A percentile compares a stretch with the other conserved stretches of the same genome.
Evolutionary conservation across 2,329 filamentous ascomycete species (phyloP).

Genomic region (Lachnellula arida): DNA sequence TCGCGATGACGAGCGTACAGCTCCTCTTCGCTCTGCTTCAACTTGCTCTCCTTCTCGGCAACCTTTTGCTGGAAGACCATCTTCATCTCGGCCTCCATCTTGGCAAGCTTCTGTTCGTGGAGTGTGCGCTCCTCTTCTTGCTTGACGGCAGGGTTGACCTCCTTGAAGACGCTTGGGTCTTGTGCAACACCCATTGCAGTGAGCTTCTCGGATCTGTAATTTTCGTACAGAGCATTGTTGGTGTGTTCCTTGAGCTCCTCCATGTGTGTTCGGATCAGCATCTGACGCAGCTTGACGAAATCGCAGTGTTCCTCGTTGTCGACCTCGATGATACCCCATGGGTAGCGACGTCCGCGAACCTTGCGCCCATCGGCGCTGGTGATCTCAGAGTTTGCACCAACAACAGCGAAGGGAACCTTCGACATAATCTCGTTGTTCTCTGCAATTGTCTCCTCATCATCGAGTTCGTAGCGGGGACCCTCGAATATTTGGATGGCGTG

Average conservation of each 20-base stretch:
- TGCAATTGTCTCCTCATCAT: constrained; percentile 98
- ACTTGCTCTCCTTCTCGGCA: constrained; percentile 97
- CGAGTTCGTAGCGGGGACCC: constrained; percentile 94
- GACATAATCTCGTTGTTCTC: constrained; percentile 99
- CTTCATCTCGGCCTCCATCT: constrained; percentile 99
- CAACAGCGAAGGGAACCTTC: constrained; percentile 97
- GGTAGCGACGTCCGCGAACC: constrained; percentile 92
- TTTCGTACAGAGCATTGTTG: constrained; percentile 98
- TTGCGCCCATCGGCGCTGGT: constrained; percentile 87
- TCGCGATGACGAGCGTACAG: constrained; percentile 95
- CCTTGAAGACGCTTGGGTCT: constrained; percentile 99
- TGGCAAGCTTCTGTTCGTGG: constrained; percentile 99
- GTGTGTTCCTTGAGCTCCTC: constrained; percentile 99
- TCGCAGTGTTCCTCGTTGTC: constrained; percentile 99
- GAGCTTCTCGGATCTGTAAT: constrained; percentile 99
- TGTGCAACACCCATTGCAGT: constrained; percentile 97
- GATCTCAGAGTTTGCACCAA: constrained; percentile 94
- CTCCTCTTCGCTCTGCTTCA: constrained; percentile 99
- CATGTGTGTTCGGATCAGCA: constrained; percentile 99
- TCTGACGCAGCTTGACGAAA: constrained; percentile 99
- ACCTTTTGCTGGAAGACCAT: constrained; percentile 99
- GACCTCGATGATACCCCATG: constrained; percentile 98
- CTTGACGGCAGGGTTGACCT: constrained; percentile 99
- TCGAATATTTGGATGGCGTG: constrained; percentile 99
- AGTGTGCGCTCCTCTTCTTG: constrained; percentile 97